Conservation (phyloP, 2,329 filamentous ascomycete genomes). For the Lecanicillium sp. region DNA sequence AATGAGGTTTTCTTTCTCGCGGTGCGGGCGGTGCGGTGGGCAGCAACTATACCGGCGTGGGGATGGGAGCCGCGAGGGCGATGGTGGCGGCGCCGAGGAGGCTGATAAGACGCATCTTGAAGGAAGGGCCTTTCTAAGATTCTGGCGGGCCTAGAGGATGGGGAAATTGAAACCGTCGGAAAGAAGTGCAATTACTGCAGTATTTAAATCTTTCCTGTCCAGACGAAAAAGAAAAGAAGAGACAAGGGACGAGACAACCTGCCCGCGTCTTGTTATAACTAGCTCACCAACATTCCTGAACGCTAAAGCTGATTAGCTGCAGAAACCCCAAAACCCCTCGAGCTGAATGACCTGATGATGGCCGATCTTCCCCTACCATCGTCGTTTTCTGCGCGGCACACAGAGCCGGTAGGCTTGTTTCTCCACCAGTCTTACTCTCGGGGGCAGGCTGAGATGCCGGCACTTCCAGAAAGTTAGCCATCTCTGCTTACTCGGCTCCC, state of each 20-base stretch:
- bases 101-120: slow-evolving; percentile 8
- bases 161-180: neutral
- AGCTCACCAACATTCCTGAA: neutral
- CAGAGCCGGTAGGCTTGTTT: neutral
- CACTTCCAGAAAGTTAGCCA: too few relatives aligned
- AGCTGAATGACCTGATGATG: neutral
- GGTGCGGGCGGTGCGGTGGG: neutral
- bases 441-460: neutral
- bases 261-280: slow-evolving; percentile 2
- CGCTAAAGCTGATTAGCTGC: too few relatives aligned
- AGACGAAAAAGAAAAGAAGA: neutral
- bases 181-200: too few relatives aligned
- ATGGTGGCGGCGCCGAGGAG: slow-evolving; percentile 18
- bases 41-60: slow-evolving; percentile 21
- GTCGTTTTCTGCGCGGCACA: neutral
- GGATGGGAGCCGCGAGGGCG: slow-evolving; percentile 21
- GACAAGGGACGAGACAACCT: neutral
- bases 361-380: too few relatives aligned
- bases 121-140: neutral
- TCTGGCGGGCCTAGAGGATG: neutral
- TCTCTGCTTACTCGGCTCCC: too few relatives aligned
- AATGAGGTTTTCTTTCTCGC: neutral
- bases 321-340: too few relatives aligned
- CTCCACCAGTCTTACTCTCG: slow-evolving; percentile 8
- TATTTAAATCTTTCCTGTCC: too few relatives aligned